Percentiles rank a stretch among this genome's conserved stretches.
phyloP scores from a whole-genome alignment of 1,284 basidiomycete species.

The Tilletia caries region DNA sequence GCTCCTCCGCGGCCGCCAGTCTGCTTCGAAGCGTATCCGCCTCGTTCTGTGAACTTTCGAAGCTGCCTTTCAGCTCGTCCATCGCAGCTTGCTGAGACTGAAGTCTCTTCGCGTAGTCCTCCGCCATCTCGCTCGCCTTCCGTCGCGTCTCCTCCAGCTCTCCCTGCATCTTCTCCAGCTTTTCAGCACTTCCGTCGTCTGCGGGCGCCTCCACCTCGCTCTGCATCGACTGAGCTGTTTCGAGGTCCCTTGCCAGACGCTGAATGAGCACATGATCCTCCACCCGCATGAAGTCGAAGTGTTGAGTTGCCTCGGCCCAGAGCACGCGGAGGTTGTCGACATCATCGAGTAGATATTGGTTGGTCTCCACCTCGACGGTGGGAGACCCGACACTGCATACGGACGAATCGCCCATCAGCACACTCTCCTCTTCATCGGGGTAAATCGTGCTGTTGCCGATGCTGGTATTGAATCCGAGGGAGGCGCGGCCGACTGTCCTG shows the following conservation, averaged over 20 bases:
- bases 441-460: neutral
- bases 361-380: neutral
- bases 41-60: neutral
- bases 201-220: neutral
- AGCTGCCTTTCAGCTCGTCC: conserved; percentile 16
- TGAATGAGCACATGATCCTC: conserved; percentile 6
- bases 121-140: conserved; percentile 23
- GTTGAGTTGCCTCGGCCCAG: conserved; percentile 2
- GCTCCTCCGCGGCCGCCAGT: neutral
- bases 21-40: neutral
- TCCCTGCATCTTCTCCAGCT: conserved; percentile 17
- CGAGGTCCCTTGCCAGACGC: neutral
- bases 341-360: neutral
- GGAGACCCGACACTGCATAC: neutral
- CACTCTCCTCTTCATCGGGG: neutral
- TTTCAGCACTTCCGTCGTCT: neutral
- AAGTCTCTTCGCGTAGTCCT: conserved; percentile 23
- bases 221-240: neutral
- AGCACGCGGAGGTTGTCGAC: conserved; percentile 5
- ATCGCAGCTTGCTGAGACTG: conserved; percentile 26
- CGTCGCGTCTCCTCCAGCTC: conserved; percentile 22
- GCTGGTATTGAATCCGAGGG: neutral
- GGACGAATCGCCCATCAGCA: neutral
- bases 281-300: neutral
- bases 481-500: neutral